phyloP scores from a whole-genome alignment of 768 basidiomycete species.

The Boletus sensibilis region DNA sequence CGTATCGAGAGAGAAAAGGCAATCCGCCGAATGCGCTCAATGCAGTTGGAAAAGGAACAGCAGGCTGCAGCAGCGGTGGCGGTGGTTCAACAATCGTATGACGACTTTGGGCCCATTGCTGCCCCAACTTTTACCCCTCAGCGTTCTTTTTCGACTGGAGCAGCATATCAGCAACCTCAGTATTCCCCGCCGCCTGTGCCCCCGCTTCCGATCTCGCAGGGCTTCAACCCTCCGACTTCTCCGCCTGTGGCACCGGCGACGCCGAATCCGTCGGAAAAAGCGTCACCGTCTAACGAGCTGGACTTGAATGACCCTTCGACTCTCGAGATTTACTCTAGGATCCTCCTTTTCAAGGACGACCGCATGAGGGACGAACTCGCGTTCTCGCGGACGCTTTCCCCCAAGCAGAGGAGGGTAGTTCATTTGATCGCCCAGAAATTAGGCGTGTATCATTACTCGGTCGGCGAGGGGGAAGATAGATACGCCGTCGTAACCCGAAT shows the following conservation, averaged over 20 bases:
- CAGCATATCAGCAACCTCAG: constrained; percentile 56
- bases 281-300: constrained; percentile 63
- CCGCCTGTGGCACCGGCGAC: constrained; percentile 58
- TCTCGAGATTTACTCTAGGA: constrained; percentile 94
- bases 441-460: constrained; percentile 90
- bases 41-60: constrained; percentile 90
- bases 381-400: constrained; percentile 82
- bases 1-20: constrained; percentile 98
- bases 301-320: constrained; percentile 96
- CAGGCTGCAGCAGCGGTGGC: constrained; percentile 21
- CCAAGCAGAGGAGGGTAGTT: constrained; percentile 88
- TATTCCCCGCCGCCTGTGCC: constrained; percentile 62
- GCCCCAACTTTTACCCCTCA: constrained; percentile 63
- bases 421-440: constrained; percentile 96
- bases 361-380: constrained; percentile 96
- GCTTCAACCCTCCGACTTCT: constrained; percentile 44
- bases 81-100: constrained; percentile 54
- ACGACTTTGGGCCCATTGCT: constrained; percentile 67
- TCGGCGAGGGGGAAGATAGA: constrained; percentile 90
- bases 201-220: constrained; percentile 40
- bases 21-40: constrained; percentile 94
- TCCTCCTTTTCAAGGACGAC: constrained; percentile 96
- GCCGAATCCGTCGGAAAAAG: constrained; percentile 65
- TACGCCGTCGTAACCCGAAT: constrained; percentile 93
- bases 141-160: constrained; percentile 67